A percentile compares a stretch with the other conserved stretches of the same genome.
Evolutionary conservation across 129 eudicot genomes (phyloP).

Genomic region (Flaveria linearis): DNA sequence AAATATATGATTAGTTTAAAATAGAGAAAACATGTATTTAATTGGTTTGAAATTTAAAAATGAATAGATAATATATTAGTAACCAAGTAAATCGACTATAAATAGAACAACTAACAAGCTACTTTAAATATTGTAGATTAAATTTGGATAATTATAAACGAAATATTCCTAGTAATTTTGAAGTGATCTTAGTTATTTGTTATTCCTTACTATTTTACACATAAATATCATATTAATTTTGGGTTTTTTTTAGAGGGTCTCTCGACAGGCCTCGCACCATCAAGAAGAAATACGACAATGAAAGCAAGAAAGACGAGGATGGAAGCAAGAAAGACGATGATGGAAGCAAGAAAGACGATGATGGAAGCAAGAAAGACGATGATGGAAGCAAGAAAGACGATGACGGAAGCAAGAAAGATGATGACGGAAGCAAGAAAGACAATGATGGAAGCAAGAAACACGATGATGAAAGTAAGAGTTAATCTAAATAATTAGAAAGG

Average conservation of each 20-base stretch:
- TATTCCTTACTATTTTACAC: too few relatives aligned
- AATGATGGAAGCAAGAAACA: conserved; percentile 8
- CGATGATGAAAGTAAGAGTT: neutral
- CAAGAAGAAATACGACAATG: neutral
- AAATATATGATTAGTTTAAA: too few relatives aligned
- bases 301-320: conserved; percentile 11
- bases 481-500: neutral
- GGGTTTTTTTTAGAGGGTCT: conserved; percentile 19
- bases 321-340: neutral
- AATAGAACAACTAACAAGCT: too few relatives aligned
- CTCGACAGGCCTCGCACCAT: conserved; percentile 23
- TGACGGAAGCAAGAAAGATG: neutral
- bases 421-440: too few relatives aligned
- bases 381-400: neutral
- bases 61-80: too few relatives aligned
- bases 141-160: too few relatives aligned
- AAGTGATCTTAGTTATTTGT: too few relatives aligned
- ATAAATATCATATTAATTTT: conserved; percentile 1
- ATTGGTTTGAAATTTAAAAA: too few relatives aligned
- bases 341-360: neutral
- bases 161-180: too few relatives aligned
- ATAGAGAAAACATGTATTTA: too few relatives aligned
- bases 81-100: too few relatives aligned
- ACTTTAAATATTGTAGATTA: too few relatives aligned
- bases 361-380: conserved; percentile 8